A percentile compares a stretch with the other conserved stretches of the same genome.
Conservation (phyloP, 495 filamentous ascomycete species). For the Jackrogersella minutella region DNA sequence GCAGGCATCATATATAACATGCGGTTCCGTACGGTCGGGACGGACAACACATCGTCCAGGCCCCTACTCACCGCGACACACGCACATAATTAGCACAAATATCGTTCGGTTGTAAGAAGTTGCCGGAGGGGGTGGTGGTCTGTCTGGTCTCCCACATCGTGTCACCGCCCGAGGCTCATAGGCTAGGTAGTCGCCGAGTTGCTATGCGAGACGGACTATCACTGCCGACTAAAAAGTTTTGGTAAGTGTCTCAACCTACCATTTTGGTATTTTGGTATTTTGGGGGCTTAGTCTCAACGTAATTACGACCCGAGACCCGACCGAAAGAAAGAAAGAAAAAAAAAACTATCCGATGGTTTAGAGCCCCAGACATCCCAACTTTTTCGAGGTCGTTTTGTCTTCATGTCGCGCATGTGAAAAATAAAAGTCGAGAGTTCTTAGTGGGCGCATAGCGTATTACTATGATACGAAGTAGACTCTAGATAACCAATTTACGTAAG, state of each 20-base stretch:
- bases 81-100: constrained; percentile 15
- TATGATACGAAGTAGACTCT: too few relatives aligned
- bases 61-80: constrained; percentile 6
- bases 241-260: constrained; percentile 19
- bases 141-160: constrained; percentile 8
- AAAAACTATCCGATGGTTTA: background rate
- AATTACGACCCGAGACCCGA: constrained; percentile 28
- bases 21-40: constrained; percentile 33
- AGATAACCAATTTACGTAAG: too few relatives aligned
- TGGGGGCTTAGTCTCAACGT: constrained; percentile 28
- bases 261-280: too few relatives aligned
- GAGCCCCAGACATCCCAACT: background rate
- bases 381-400: background rate
- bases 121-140: background rate
- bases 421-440: background rate
- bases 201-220: constrained; percentile 19
- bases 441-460: background rate
- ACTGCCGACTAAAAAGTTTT: constrained; percentile 23
- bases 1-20: constrained; percentile 32
- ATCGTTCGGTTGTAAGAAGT: constrained; percentile 2
- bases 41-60: constrained; percentile 34
- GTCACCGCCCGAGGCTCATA: background rate
- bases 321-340: background rate
- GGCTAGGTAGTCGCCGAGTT: constrained; percentile 13
- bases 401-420: background rate